Evolutionary conservation across 2,329 filamentous ascomycete species (phyloP).

Genomic region (Trichophyton equinum): DNA sequence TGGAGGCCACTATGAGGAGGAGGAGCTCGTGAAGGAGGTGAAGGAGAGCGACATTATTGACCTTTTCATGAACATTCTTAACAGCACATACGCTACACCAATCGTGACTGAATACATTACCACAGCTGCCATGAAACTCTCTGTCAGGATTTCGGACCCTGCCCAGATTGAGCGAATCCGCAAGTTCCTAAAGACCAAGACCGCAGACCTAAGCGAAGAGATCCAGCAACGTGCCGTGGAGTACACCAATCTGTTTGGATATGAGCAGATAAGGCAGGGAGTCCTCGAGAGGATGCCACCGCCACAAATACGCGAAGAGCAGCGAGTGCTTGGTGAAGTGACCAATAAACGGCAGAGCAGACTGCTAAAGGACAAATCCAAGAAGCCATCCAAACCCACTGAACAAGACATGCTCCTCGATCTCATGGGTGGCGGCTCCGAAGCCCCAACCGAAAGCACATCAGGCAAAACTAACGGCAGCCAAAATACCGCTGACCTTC

Average conservation of each 20-base stretch:
- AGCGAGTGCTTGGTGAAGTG: constrained; percentile 74
- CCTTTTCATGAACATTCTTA: constrained; percentile 80
- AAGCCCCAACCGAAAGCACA: constrained; percentile 47
- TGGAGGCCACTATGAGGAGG: constrained; percentile 86
- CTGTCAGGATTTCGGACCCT: constrained; percentile 69
- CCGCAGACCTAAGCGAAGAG: constrained; percentile 83
- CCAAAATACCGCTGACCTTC: constrained; percentile 68
- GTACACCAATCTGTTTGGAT: constrained; percentile 86
- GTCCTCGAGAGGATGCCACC: constrained; percentile 97
- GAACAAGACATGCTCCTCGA: constrained; percentile 88
- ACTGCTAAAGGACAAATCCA: constrained; percentile 58
- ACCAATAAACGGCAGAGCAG: constrained; percentile 52
- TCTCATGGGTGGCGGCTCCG: constrained; percentile 69
- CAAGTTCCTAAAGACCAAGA: constrained; percentile 61
- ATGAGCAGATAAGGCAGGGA: constrained; percentile 73
- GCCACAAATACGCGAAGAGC: constrained; percentile 92
- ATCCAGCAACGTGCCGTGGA: constrained; percentile 93
- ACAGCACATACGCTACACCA: constrained; percentile 87
- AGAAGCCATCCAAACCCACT: constrained; percentile 63
- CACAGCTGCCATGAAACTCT: constrained; percentile 88
- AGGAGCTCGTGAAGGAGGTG: constrained; percentile 71
- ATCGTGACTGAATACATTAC: constrained; percentile 91
- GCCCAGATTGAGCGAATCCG: constrained; percentile 79
- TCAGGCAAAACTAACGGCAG: constrained; percentile 45
- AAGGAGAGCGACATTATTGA: constrained; percentile 85